phyloP scores from a whole-genome alignment of 352 stramenopile genomes.

The Thraustochytrium striatum region DNA sequence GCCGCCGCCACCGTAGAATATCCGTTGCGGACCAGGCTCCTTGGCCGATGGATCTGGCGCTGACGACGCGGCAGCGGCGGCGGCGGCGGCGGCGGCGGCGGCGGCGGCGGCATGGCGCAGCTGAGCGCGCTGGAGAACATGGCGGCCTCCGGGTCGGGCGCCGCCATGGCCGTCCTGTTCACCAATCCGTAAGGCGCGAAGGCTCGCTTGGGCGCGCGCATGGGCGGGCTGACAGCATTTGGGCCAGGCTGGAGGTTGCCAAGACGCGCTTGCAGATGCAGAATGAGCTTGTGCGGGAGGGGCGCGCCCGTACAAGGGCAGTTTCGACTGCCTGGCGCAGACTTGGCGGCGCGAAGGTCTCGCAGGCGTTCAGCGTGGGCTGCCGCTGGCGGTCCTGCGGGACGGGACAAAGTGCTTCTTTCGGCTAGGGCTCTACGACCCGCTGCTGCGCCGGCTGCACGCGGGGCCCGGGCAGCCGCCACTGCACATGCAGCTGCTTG shows the following conservation, averaged over 20 bases:
- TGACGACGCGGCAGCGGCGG: too few species aligned
- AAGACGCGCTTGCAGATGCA: conserved; percentile 48
- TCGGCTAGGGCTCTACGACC: conserved; percentile 47
- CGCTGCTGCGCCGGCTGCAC: conserved; percentile 34
- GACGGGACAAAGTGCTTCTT: conserved; percentile 49
- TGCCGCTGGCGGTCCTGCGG: conserved; percentile 48
- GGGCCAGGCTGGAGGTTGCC: conserved; percentile 30
- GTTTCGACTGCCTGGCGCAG: conserved; percentile 33
- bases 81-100: too few species aligned
- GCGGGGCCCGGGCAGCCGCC: background rate
- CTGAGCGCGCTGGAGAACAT: conserved; percentile 30
- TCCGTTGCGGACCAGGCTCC: too few species aligned
- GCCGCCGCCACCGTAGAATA: too few species aligned
- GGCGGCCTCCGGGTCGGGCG: conserved; percentile 14
- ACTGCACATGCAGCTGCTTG: conserved; percentile 33
- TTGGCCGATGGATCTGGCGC: too few species aligned
- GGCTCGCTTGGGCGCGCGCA: background rate
- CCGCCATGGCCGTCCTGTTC: background rate
- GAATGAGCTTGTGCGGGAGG: conserved; percentile 15
- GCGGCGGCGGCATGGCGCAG: background rate
- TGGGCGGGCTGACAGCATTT: conserved; percentile 12
- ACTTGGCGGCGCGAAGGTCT: conserved; percentile 42
- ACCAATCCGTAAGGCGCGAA: background rate
- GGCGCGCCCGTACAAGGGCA: background rate
- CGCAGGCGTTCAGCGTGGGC: conserved; percentile 39